Conservation (phyloP, 805 yeast species). For the Millerozyma acaciae region DNA sequence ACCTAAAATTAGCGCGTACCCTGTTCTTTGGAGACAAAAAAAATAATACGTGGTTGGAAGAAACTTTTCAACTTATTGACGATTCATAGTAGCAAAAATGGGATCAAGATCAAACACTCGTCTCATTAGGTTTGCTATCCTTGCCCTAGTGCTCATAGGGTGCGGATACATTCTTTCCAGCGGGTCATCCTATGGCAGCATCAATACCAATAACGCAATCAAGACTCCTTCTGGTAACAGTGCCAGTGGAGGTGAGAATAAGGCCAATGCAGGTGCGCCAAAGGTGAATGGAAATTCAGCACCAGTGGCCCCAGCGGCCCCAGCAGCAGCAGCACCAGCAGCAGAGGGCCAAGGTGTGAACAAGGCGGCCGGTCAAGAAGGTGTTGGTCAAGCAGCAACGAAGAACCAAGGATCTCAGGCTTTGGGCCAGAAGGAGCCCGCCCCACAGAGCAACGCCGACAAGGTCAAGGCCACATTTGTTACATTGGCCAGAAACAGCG, state of each 20-base stretch:
- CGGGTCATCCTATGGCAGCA: constrained; percentile 26
- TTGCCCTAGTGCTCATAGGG: constrained; percentile 31
- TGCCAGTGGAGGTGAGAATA: neutral
- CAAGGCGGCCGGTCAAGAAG: neutral
- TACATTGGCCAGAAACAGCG: constrained; percentile 70
- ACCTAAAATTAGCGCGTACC: no score
- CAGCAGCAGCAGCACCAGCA: constrained; percentile 1
- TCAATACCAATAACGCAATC: neutral
- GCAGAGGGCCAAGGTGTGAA: constrained; percentile 4
- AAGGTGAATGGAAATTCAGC: neutral
- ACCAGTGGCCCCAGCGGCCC: neutral
- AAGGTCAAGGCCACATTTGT: constrained; percentile 54
- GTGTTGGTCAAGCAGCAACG: neutral
- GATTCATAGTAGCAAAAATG: constrained; percentile 8
- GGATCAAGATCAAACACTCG: constrained; percentile 35
- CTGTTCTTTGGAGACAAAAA: no score
- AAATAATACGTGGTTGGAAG: no score
- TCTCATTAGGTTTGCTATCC: constrained; percentile 33
- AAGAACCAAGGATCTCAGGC: neutral
- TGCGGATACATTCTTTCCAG: constrained; percentile 36
- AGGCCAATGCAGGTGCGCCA: neutral
- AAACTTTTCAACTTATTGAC: no score
- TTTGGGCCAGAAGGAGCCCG: constrained; percentile 6
- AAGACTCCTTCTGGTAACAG: neutral
- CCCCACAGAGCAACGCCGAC: constrained; percentile 3